phyloP scores from a whole-genome alignment of 2,329 filamentous ascomycete genomes.

The Helminthosporium solani region DNA sequence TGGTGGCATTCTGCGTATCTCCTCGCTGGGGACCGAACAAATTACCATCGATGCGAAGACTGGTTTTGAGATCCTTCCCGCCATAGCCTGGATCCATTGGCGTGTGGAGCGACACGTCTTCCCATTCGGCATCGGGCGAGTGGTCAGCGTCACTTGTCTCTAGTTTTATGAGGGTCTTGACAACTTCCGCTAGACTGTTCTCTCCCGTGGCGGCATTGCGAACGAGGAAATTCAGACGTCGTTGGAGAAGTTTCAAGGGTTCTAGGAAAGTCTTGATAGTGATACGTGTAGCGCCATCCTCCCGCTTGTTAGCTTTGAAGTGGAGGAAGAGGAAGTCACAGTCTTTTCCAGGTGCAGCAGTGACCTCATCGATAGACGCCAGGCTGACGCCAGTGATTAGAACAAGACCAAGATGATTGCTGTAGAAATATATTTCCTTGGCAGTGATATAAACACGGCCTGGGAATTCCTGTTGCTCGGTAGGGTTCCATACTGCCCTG shows the following conservation, averaged over 20 bases:
- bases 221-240: constrained; percentile 80
- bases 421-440: constrained; percentile 92
- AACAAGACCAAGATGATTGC: constrained; percentile 88
- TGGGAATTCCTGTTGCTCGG: constrained; percentile 73
- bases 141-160: constrained; percentile 58
- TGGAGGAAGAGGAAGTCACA: constrained; percentile 93
- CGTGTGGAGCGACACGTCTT: constrained; percentile 67
- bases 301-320: constrained; percentile 63
- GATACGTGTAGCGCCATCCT: constrained; percentile 67
- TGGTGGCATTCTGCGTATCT: constrained; percentile 56
- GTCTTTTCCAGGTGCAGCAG: constrained; percentile 82
- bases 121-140: constrained; percentile 85
- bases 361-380: constrained; percentile 80
- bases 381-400: constrained; percentile 77
- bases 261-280: constrained; percentile 94
- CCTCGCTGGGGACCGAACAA: constrained; percentile 51
- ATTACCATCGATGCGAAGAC: constrained; percentile 63
- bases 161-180: constrained; percentile 72
- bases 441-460: constrained; percentile 86
- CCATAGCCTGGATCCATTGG: constrained; percentile 57
- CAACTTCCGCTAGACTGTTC: constrained; percentile 67
- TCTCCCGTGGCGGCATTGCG: constrained; percentile 74
- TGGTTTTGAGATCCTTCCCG: constrained; percentile 56
- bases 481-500: constrained; percentile 82
- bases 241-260: constrained; percentile 76